Evolutionary conservation across 148 eudicot species (phyloP), one percentile per base, ranked within the genome.

Genomic region (Fagopyrum homotropicum): DNA sequence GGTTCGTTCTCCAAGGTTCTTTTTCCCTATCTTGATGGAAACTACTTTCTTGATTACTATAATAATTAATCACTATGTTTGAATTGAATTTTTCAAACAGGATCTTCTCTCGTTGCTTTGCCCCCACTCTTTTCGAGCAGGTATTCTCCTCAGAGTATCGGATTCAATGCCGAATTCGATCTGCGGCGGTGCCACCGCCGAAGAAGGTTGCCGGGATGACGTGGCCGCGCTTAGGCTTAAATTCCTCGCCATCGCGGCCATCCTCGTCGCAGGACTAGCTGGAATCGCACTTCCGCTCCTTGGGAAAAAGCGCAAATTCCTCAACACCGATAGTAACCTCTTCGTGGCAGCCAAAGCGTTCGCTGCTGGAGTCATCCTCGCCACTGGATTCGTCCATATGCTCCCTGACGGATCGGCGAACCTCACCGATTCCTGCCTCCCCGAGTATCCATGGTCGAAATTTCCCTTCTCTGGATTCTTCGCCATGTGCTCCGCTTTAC

Each of bases 341-440:
- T 89, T 87, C 76, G 81, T 87, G 10, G 79, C 82, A 0, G 88
- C 90, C 72, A 89, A 89, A 74, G 93, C 93, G 74, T 89, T 89
- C 64, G 93, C 93, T 2, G 93, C 86, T 0, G 93, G 93, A 6
- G 93, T 89, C 5, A 89, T 89, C 69, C 90, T 89, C 0, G 89
- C 93, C 16, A 89, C 93, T 0, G 99, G 97, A 7, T 92, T 95
- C 52, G 99, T 95, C 47, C 99, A 95, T 83, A 95, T 95, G 91
- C 55, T 95, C 9, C 94, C 99, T 3, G 99, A 90, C 55, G 99
- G 88, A 71, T 79, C 90, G 5, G 19, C 81, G 40, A 85, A 90
- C 2, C 81, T 95, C 4, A 86, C 97, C 1, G 83, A 92, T 50
- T 9, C 81, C 2, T 95, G 99, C 74, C 81, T 95, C 7, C 97